A percentile compares a stretch with the other conserved stretches of the same genome.
phyloP scores from a whole-genome alignment of 306 rosid species.

The Hylodesmum podocarpum region DNA sequence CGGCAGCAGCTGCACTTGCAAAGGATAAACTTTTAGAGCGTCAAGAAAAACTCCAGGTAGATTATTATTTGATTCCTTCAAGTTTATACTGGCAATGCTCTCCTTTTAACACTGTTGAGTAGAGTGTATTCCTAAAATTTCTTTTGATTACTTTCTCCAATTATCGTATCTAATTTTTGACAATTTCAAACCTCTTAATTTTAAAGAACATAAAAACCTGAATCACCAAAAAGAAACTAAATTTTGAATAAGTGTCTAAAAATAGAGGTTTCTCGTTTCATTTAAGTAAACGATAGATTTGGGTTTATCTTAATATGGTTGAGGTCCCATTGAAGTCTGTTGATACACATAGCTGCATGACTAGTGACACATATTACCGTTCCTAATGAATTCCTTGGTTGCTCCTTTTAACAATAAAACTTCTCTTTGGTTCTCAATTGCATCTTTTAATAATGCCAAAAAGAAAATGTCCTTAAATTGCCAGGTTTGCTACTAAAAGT shows the following conservation, averaged over 20 bases:
- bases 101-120: no score
- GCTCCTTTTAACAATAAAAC: neutral
- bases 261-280: neutral
- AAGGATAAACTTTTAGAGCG: slow-evolving; percentile 77
- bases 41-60: slow-evolving; percentile 78
- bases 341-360: slow-evolving; percentile 5
- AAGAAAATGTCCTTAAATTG: neutral
- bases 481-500: neutral
- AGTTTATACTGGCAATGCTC: no score
- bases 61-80: slow-evolving; percentile 24
- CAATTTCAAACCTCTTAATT: neutral
- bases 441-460: neutral
- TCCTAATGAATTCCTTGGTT: neutral
- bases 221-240: slow-evolving; percentile 8
- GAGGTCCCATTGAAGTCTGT: slow-evolving; percentile 2
- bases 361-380: neutral
- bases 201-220: neutral
- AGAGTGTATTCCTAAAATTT: no score
- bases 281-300: neutral
- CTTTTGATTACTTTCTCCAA: slow-evolving; percentile 25
- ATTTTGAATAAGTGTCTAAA: neutral
- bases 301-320: slow-evolving; percentile 22
- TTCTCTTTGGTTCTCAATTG: neutral
- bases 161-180: neutral
- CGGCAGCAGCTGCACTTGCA: slow-evolving; percentile 74